Percentiles rank a stretch among this genome's conserved stretches.
Conservation (phyloP, 805 yeast genomes). For the Kluyveromyces dobzhanskii region DNA sequence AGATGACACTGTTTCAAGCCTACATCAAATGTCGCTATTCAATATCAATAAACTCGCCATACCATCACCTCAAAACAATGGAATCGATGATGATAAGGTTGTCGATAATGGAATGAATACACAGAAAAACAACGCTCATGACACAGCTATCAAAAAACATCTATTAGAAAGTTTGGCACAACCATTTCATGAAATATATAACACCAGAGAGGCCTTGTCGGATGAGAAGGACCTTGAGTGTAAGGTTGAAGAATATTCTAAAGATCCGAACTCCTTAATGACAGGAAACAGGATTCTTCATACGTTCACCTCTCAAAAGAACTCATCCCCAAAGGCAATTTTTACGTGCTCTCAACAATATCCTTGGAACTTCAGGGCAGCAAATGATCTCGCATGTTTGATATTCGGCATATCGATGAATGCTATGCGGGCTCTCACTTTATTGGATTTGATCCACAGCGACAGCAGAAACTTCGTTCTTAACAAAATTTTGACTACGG, state of each 20-base stretch:
- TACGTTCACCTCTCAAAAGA: constrained; percentile 59
- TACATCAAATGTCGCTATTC: constrained; percentile 27
- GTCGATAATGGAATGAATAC: constrained; percentile 4
- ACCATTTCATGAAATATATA: constrained; percentile 26
- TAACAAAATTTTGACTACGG: constrained; percentile 39
- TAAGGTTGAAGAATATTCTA: constrained; percentile 28
- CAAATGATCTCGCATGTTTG: constrained; percentile 83
- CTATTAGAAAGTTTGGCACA: constrained; percentile 28
- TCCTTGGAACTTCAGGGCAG: constrained; percentile 78
- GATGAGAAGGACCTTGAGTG: constrained; percentile 18
- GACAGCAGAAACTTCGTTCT: constrained; percentile 65
- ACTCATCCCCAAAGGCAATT: constrained; percentile 71
- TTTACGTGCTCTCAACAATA: constrained; percentile 65
- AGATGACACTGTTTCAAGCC: constrained; percentile 23
- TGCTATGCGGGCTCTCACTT: constrained; percentile 50
- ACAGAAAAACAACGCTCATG: constrained; percentile 7
- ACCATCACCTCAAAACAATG: constrained; percentile 9
- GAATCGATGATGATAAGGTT: constrained; percentile 1
- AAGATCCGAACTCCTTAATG: constrained; percentile 4
- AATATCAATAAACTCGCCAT: constrained; percentile 26
- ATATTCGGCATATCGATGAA: constrained; percentile 73
- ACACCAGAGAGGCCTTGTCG: constrained; percentile 13
- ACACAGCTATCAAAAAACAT: constrained; percentile 17
- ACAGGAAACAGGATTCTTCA: constrained; percentile 42
- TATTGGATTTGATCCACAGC: constrained; percentile 71